These are phyloP conservation scores for Corchorus olitorius DNA, from an alignment of 345 rosid genomes.

Conservation along the genomic window DNA sequence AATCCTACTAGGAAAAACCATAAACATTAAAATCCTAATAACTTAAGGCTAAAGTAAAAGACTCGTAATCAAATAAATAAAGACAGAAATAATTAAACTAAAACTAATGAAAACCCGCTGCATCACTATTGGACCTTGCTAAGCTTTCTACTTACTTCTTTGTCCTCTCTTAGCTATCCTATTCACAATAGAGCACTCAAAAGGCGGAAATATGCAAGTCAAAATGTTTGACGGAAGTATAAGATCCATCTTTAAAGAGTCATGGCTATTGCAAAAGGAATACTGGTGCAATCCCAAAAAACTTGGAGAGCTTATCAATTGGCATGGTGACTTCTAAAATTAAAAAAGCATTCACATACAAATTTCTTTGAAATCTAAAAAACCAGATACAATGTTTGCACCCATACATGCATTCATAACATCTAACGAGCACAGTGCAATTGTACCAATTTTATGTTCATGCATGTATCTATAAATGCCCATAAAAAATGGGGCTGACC, in stretches of 20 bases:
- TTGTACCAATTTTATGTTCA: background rate
- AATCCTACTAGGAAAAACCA: too few relatives aligned
- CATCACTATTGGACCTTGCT: background rate
- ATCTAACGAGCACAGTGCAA: background rate
- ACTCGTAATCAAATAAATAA: too few relatives aligned
- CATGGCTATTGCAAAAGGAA: background rate
- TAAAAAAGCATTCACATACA: background rate
- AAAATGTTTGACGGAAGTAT: background rate
- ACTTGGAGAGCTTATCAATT: background rate
- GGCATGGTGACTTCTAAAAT: background rate
- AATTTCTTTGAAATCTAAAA: background rate
- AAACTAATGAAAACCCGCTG: too few relatives aligned
- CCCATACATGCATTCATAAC: background rate
- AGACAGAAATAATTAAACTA: too few relatives aligned
- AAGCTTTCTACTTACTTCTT: background rate
- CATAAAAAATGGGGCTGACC: conserved; percentile 43
- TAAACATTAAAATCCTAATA: too few relatives aligned
- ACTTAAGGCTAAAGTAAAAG: too few relatives aligned
- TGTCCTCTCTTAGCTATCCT: conserved; percentile 4
- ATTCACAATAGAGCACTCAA: background rate
- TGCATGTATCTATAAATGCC: background rate
- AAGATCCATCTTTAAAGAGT: background rate
- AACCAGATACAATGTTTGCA: background rate
- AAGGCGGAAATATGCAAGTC: background rate
- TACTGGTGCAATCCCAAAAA: background rate